Percentiles rank a stretch among this genome's conserved stretches.
These are phyloP conservation scores for Smallanthus sonchifolius DNA, from an alignment of 129 eudicot genomes.

Conservation along the genomic window DNA sequence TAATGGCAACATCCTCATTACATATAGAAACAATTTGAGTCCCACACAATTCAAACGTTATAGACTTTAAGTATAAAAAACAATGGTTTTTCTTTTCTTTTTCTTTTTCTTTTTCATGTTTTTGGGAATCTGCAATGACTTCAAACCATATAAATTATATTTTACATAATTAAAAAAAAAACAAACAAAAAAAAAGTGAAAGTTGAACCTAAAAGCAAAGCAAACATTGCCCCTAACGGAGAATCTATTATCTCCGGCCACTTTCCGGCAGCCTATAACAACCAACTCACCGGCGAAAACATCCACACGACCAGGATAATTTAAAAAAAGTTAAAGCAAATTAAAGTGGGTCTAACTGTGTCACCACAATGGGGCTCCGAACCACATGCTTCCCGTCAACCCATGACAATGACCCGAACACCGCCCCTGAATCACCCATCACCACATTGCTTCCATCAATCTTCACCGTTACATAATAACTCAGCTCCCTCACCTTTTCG, in stretches of 20 bases:
- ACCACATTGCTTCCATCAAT: conserved; percentile 43
- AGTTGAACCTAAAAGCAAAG: neutral
- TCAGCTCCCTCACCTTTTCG: conserved; percentile 53
- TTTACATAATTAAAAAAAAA: conserved; percentile 20
- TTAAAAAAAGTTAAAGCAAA: neutral
- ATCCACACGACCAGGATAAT: conserved; percentile 19
- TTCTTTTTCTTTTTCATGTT: neutral
- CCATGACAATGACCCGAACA: conserved; percentile 77
- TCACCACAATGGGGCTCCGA: conserved; percentile 78
- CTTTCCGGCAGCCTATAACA: conserved; percentile 26
- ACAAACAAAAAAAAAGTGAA: conserved; percentile 4
- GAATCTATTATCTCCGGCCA: conserved; percentile 29
- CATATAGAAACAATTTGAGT: neutral
- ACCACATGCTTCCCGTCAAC: conserved; percentile 80
- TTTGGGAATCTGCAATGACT: neutral
- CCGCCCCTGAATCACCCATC: conserved; percentile 69
- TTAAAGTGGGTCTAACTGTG: conserved; percentile 67
- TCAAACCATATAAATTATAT: conserved; percentile 24
- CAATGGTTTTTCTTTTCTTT: too few relatives aligned
- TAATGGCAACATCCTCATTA: neutral
- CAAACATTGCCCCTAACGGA: conserved; percentile 10
- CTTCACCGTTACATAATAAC: conserved; percentile 58
- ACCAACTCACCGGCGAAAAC: conserved; percentile 25
- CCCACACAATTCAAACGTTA: too few relatives aligned
- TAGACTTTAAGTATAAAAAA: too few relatives aligned